Conservation (phyloP, 2,329 filamentous ascomycete genomes). For the Sordariomycetes sp. region DNA sequence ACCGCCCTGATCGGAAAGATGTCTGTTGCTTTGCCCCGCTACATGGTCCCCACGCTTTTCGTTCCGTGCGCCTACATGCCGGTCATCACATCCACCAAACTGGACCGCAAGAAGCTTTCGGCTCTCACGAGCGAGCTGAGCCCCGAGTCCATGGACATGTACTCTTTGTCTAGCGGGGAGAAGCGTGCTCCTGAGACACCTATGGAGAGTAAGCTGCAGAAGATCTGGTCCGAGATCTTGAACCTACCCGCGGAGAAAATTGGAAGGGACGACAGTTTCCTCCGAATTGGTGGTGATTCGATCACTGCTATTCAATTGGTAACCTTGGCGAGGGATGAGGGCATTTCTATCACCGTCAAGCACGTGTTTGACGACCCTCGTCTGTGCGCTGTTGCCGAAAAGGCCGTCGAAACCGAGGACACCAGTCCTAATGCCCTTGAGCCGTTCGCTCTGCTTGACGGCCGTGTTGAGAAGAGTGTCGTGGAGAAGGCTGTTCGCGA, state of each 20-base stretch:
- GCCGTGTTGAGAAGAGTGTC: neutral
- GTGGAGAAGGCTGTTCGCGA: neutral
- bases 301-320: slow-evolving; percentile 8
- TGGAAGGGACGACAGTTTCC: slow-evolving; percentile 6
- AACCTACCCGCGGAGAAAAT: slow-evolving; percentile 1
- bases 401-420: neutral
- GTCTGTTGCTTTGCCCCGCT: slow-evolving; percentile 7
- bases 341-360: slow-evolving; percentile 2
- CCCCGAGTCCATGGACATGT: slow-evolving; percentile 7
- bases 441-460: neutral
- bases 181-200: slow-evolving; percentile 9
- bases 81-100: slow-evolving; percentile 8
- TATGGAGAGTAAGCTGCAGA: slow-evolving; percentile 16
- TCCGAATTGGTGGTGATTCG: slow-evolving; percentile 10
- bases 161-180: slow-evolving; percentile 14
- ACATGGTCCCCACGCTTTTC: slow-evolving; percentile 12
- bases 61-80: slow-evolving; percentile 11
- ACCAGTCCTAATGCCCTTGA: neutral
- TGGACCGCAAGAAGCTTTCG: slow-evolving; percentile 7
- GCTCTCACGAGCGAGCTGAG: slow-evolving; percentile 1
- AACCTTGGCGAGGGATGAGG: neutral
- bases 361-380: slow-evolving; percentile 2
- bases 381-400: neutral
- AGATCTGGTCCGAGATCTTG: slow-evolving; percentile 18
- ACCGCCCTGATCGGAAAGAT: slow-evolving; percentile 9